Conservation (phyloP, 345 rosid species). For the Alliaria petiolata region DNA sequence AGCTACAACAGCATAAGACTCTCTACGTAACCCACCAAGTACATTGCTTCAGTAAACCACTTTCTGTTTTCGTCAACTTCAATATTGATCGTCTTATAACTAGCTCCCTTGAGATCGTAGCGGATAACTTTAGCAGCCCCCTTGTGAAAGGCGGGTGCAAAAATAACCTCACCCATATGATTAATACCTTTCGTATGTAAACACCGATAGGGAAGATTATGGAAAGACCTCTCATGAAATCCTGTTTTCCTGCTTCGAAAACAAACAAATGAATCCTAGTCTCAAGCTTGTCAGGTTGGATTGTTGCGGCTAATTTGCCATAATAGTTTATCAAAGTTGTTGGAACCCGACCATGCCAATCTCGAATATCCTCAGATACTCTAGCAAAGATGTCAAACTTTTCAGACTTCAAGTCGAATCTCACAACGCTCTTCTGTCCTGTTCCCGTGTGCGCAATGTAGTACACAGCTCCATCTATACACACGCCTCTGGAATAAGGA, state of each 20-base stretch:
- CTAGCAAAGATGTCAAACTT: background rate
- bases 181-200: background rate
- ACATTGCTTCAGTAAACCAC: background rate
- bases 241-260: background rate
- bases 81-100: too few relatives aligned
- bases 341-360: too few relatives aligned
- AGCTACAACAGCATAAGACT: background rate
- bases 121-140: too few relatives aligned
- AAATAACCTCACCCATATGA: background rate
- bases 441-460: background rate
- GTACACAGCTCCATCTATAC: background rate
- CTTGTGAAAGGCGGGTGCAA: background rate
- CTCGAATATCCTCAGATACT: background rate
- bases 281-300: too few relatives aligned
- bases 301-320: background rate
- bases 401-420: background rate
- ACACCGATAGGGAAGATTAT: background rate
- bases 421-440: background rate
- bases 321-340: background rate
- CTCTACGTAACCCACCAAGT: background rate
- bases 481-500: background rate
- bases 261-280: too few relatives aligned
- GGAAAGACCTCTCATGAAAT: background rate
- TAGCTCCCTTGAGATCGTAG: too few relatives aligned
- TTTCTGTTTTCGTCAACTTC: too few relatives aligned